These are phyloP conservation scores for Cytospora leucostoma DNA, from an alignment of 2,329 filamentous ascomycete species.

Conservation along the genomic window DNA sequence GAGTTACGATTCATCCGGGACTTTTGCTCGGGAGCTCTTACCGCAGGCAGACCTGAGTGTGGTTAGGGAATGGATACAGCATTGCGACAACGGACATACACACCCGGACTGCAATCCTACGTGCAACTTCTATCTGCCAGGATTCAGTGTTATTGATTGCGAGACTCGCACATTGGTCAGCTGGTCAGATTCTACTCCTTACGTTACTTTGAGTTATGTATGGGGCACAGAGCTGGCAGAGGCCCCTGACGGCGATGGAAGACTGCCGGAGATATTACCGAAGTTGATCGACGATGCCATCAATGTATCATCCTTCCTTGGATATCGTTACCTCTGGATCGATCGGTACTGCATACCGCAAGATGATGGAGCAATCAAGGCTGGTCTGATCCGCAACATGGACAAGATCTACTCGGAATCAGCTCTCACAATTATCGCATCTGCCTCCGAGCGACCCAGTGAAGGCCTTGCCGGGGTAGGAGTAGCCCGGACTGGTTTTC, in stretches of 20 bases:
- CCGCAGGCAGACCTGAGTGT: slow-evolving; percentile 6
- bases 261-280: not conserved
- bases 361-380: slow-evolving; percentile 29
- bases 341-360: slow-evolving; percentile 40
- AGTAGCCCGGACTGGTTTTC: slow-evolving; percentile 3
- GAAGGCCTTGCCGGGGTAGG: slow-evolving; percentile 40
- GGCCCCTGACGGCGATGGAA: not conserved
- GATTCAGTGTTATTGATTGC: slow-evolving; percentile 16
- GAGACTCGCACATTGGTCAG: slow-evolving; percentile 1
- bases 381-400: slow-evolving; percentile 40
- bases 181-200: not conserved
- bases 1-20: not conserved
- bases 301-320: slow-evolving; percentile 35
- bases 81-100: slow-evolving; percentile 14
- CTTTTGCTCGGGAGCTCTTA: slow-evolving; percentile 11
- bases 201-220: slow-evolving; percentile 21
- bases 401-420: slow-evolving; percentile 41
- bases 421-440: slow-evolving; percentile 42
- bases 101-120: slow-evolving; percentile 13
- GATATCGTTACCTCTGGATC: slow-evolving; percentile 42
- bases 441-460: slow-evolving; percentile 38
- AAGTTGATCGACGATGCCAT: slow-evolving; percentile 18
- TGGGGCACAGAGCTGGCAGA: slow-evolving; percentile 8
- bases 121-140: not conserved
- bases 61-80: slow-evolving; percentile 13